Conservation (phyloP, 139 green algal genomes). For the Chlamydomonas sp. region DNA sequence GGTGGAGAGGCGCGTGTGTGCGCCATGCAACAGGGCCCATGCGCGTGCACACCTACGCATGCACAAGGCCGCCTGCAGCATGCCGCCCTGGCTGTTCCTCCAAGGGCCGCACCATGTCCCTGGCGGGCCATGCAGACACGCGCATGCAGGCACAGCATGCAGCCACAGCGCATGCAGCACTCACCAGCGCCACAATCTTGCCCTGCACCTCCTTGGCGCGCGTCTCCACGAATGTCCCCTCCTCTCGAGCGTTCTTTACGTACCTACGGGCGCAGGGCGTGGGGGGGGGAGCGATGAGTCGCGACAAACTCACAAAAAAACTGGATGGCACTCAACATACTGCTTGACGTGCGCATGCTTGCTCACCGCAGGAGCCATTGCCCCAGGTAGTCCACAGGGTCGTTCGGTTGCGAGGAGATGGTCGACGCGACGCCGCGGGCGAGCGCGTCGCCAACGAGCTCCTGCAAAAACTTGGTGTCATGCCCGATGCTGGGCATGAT, state of each 20-base stretch:
- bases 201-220: constrained; percentile 18
- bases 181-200: constrained; percentile 29
- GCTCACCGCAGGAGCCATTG: constrained; percentile 37
- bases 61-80: not conserved
- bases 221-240: constrained; percentile 32
- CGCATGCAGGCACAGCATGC: not conserved
- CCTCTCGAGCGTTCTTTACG: constrained; percentile 38
- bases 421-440: constrained; percentile 28
- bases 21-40: not conserved
- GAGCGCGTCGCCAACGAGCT: constrained; percentile 35
- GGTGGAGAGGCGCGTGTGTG: not conserved
- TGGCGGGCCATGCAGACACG: not conserved
- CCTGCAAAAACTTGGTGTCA: constrained; percentile 33
- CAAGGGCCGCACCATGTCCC: not conserved
- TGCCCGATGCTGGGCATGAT: no score
- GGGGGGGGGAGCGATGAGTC: no score
- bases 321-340: not conserved
- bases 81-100: not conserved
- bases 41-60: not conserved
- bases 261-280: constrained; percentile 23
- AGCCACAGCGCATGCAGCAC: constrained; percentile 7
- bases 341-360: not conserved
- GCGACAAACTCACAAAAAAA: no score
- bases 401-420: constrained; percentile 30
- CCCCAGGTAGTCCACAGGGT: constrained; percentile 42